A percentile compares a stretch with the other conserved stretches of the same genome.
These are phyloP conservation scores for Pholiota conissans DNA, from an alignment of 768 basidiomycete species.

Conservation along the genomic window DNA sequence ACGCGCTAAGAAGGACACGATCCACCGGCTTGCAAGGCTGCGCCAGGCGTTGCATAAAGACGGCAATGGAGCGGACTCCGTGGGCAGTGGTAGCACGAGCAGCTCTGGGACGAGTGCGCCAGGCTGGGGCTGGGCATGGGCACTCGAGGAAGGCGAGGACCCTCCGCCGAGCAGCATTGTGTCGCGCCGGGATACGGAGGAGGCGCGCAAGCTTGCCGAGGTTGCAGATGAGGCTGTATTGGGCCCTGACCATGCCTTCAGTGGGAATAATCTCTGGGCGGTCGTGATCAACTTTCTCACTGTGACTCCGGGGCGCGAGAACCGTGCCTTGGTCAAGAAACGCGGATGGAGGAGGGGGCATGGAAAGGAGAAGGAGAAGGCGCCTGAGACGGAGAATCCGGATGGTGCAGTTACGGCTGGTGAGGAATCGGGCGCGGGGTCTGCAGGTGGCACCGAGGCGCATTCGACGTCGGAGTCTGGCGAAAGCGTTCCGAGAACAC, in stretches of 20 bases:
- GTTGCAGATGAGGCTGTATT: conserved; percentile 70
- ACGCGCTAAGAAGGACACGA: conserved; percentile 61
- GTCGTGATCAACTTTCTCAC: conserved; percentile 66
- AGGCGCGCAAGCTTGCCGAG: conserved; percentile 70
- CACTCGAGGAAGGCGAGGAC: conserved; percentile 70
- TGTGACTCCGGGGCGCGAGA: conserved; percentile 44
- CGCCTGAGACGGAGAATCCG: neutral
- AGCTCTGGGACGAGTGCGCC: conserved; percentile 32
- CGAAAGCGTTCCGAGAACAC: neutral
- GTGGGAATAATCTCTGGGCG: conserved; percentile 74
- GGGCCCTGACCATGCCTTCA: conserved; percentile 57
- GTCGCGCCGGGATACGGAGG: conserved; percentile 82
- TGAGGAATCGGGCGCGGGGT: neutral
- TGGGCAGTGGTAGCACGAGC: neutral
- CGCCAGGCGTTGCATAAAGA: conserved; percentile 36
- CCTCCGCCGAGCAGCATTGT: conserved; percentile 94
- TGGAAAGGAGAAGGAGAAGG: neutral
- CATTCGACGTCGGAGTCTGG: neutral
- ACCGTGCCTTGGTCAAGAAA: conserved; percentile 15
- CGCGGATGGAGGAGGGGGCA: neutral
- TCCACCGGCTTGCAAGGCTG: conserved; percentile 51
- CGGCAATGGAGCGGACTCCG: conserved; percentile 10
- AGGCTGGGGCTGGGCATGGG: conserved; percentile 86
- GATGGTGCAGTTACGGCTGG: neutral
- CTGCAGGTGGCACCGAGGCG: neutral